Evolutionary conservation across 306 rosid species (phyloP).

Genomic region (Prunus dulcis): DNA sequence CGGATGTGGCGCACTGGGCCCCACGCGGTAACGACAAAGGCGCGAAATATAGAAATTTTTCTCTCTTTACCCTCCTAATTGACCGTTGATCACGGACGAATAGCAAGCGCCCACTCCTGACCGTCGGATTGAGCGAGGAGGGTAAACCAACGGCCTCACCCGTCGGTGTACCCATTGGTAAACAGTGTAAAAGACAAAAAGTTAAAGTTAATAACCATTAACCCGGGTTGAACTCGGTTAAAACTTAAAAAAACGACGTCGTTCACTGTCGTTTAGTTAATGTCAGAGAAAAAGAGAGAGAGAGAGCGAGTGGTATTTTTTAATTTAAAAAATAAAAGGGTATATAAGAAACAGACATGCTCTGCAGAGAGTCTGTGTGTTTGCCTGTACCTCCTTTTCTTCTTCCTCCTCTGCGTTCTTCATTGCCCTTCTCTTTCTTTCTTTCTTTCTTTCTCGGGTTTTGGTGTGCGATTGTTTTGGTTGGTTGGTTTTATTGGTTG

Average conservation of each 20-base stretch:
- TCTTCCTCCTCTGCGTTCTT: slow-evolving; percentile 27
- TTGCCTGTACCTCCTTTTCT: slow-evolving; percentile 30
- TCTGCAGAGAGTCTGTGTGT: slow-evolving; percentile 19
- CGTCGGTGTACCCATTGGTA: slow-evolving; percentile 34
- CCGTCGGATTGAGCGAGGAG: slow-evolving; percentile 30
- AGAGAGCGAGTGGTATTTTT: neutral
- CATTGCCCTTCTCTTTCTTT: slow-evolving; percentile 20
- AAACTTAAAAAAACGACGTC: neutral
- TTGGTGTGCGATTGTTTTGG: slow-evolving; percentile 4
- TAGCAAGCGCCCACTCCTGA: neutral
- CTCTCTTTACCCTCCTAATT: neutral
- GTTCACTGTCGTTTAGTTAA: neutral
- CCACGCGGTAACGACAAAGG: slow-evolving; percentile 36
- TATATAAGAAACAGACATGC: slow-evolving; percentile 39
- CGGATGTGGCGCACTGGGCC: slow-evolving; percentile 27
- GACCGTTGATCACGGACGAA: slow-evolving; percentile 64
- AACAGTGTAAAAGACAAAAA: neutral
- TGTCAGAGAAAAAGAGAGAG: too few species aligned
- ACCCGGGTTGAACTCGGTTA: neutral
- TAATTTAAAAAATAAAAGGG: neutral
- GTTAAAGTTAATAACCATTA: neutral
- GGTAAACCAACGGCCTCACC: slow-evolving; percentile 17
- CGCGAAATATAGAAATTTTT: slow-evolving; percentile 6
- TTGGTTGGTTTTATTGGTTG: slow-evolving; percentile 17
- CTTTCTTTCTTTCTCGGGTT: neutral